A percentile compares a stretch with the other conserved stretches of the same genome.
phyloP scores from a whole-genome alignment of 2,329 filamentous ascomycete species.

The Drechmeria coniospora region DNA sequence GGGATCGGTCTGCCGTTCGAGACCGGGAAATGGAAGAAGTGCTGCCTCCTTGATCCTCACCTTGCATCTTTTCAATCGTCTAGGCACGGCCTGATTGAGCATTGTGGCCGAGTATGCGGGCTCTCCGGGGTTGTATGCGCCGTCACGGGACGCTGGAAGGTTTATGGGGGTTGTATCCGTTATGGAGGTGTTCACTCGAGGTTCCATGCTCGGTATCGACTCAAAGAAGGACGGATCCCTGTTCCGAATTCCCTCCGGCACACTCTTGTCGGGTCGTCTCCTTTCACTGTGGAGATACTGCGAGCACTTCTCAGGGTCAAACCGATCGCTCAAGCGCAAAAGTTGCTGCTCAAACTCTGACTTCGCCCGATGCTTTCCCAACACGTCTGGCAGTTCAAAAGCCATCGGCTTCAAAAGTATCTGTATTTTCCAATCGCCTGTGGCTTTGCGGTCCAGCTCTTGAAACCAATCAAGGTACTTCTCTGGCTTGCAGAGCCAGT shows the following conservation, averaged over 20 bases:
- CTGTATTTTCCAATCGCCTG: conserved; percentile 12
- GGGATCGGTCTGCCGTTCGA: conserved; percentile 9
- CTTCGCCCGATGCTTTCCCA: not conserved
- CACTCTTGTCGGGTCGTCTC: no score
- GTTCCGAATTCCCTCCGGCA: no score
- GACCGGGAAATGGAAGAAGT: conserved; percentile 10
- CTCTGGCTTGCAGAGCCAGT: conserved; percentile 18
- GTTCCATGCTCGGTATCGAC: no score
- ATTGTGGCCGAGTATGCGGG: no score
- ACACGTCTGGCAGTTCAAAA: conserved; percentile 14
- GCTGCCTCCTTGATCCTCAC: conserved; percentile 6
- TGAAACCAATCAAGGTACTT: conserved; percentile 16
- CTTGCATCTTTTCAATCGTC: conserved; percentile 6
- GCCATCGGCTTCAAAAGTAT: conserved; percentile 18
- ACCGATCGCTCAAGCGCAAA: not conserved
- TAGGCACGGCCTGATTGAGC: conserved; percentile 3
- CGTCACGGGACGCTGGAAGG: no score
- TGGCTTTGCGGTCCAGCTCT: conserved; percentile 14
- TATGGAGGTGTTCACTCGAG: not conserved
- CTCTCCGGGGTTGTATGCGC: no score
- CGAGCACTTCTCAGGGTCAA: no score
- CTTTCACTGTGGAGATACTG: no score
- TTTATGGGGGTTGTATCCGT: not conserved
- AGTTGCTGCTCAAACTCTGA: not conserved
- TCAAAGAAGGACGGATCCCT: no score